These are phyloP conservation scores for Trypanosoma melophagium DNA, from an alignment of 208 protist species.

Conservation along the genomic window DNA sequence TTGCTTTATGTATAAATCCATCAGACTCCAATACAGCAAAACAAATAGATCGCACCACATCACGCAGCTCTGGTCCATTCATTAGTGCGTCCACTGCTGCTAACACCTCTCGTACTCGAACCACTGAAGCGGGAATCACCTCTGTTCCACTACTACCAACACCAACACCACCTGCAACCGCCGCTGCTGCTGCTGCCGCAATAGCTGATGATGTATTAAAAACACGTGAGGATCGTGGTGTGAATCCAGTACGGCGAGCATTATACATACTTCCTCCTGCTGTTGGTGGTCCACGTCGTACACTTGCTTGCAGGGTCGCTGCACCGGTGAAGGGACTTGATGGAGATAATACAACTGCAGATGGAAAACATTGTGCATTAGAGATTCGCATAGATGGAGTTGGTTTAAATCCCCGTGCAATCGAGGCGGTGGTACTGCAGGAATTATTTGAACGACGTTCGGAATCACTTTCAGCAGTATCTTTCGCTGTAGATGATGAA, in stretches of 20 bases:
- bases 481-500: constrained; percentile 32
- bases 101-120: constrained; percentile 50
- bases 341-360: too few species aligned
- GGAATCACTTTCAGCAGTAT: constrained; percentile 10
- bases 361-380: too few species aligned
- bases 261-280: not conserved
- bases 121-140: constrained; percentile 19
- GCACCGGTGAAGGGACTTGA: too few species aligned
- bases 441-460: constrained; percentile 9
- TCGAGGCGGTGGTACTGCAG: not conserved
- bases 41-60: constrained; percentile 66
- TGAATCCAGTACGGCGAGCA: not conserved
- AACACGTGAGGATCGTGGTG: not conserved
- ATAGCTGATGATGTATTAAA: too few species aligned
- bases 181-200: not conserved
- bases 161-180: not conserved
- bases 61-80: constrained; percentile 49
- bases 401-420: not conserved
- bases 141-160: not conserved
- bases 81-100: constrained; percentile 62
- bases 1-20: constrained; percentile 77
- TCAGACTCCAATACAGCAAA: constrained; percentile 61
- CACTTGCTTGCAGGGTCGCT: not conserved
- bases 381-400: not conserved
- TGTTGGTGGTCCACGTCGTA: not conserved